Evolutionary conservation across 75 land plant genomes (phyloP).

Genomic region (Isoetes taiwanensis): DNA sequence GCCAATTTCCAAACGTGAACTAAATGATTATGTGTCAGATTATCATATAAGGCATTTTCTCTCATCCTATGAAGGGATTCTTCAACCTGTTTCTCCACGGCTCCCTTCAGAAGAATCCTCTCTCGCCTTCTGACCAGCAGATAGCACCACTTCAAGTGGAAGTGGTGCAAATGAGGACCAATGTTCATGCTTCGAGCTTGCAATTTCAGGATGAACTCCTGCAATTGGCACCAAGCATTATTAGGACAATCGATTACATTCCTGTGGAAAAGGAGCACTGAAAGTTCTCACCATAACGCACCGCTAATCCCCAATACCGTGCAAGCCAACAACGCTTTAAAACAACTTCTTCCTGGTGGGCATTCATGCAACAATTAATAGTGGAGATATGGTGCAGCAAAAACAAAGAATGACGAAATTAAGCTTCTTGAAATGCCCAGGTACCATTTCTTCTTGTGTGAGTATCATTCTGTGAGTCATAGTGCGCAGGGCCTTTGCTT

Average conservation of each 20-base stretch:
- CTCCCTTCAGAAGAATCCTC: constrained; percentile 53
- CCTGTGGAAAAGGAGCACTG: no score
- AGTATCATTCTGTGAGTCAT: constrained; percentile 72
- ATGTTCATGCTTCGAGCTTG: constrained; percentile 61
- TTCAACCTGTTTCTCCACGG: no score
- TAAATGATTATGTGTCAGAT: no score
- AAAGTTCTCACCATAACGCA: constrained; percentile 44
- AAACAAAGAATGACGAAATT: no score
- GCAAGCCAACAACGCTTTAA: constrained; percentile 98
- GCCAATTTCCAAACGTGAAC: no score
- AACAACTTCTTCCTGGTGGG: constrained; percentile 79
- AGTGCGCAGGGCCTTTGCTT: constrained; percentile 45
- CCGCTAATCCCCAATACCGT: constrained; percentile 88
- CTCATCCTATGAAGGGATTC: no score
- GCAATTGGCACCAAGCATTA: no score
- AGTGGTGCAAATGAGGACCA: constrained; percentile 96
- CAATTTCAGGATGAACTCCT: constrained; percentile 87
- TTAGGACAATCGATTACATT: no score
- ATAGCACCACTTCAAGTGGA: constrained; percentile 79
- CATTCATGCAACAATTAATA: background rate
- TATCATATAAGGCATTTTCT: no score
- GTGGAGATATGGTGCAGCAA: no score
- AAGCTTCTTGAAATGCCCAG: constrained; percentile 3
- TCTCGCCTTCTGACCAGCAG: constrained; percentile 86
- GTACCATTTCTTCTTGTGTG: constrained; percentile 95